Percentiles rank a stretch among this genome's conserved stretches.
phyloP scores from a whole-genome alignment of 2,329 filamentous ascomycete genomes.

The Pseudocercospora crystallina region DNA sequence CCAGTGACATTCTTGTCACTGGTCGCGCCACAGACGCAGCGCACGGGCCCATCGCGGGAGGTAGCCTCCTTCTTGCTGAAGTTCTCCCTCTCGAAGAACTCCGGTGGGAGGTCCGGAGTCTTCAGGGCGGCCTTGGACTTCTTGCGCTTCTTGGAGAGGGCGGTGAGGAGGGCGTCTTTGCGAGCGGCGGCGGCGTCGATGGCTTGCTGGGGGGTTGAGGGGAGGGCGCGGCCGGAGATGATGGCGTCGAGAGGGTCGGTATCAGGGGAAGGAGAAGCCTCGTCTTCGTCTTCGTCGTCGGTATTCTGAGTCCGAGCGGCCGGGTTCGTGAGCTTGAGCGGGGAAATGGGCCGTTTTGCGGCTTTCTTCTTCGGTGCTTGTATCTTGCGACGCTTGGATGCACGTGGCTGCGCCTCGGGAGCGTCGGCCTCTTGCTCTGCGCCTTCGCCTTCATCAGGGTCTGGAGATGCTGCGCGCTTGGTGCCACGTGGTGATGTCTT shows the following conservation, averaged over 20 bases:
- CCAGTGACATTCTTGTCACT: conserved; percentile 15
- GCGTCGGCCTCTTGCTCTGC: not conserved
- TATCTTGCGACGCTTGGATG: not conserved
- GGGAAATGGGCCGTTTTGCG: not conserved
- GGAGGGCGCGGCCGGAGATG: conserved; percentile 23
- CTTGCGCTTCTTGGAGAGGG: conserved; percentile 1
- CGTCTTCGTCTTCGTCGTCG: not conserved
- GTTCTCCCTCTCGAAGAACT: conserved; percentile 28
- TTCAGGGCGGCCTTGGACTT: not conserved
- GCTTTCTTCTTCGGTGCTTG: not conserved
- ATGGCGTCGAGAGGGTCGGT: conserved; percentile 8
- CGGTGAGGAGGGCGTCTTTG: conserved; percentile 17
- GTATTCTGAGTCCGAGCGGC: not conserved
- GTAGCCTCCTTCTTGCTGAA: conserved; percentile 17
- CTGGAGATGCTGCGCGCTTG: not conserved
- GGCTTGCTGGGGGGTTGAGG: conserved; percentile 24
- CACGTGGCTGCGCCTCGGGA: not conserved
- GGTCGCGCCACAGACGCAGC: conserved; percentile 29
- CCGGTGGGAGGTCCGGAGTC: conserved; percentile 25
- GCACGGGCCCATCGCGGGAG: conserved; percentile 19
- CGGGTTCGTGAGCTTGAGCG: not conserved
- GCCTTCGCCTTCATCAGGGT: not conserved
- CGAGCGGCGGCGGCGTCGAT: conserved; percentile 17
- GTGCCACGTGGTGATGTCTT: not conserved
- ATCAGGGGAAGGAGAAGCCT: not conserved